Base-by-base conservation (phyloP, 2,329 filamentous ascomycete genomes). In the Ophiostoma himal-ulmi region DNA sequence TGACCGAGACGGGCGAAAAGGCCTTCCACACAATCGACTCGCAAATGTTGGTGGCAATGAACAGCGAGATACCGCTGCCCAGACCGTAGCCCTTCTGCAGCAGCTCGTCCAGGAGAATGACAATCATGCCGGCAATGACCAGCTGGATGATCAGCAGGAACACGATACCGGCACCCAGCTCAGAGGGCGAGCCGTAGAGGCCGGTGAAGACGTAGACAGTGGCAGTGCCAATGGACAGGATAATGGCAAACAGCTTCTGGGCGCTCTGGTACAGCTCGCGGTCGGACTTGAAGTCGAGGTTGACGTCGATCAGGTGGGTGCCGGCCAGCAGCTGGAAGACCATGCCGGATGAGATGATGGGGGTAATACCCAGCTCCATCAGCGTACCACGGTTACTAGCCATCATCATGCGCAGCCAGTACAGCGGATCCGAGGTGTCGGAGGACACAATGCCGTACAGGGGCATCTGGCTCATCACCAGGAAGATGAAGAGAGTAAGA, bases 11-110 rank as follows among this genome's bases (percentile, higher is more conserved):
- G 71, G 96, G 96, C 69, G 94, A 98, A 87, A 99, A 98, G 69
- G 96, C 95, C 88, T 97, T 97, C 95, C 95, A 99, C 84, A 99
- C 91, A 82, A 99, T 99, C 71, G 94, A 97, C 86, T 99, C 95
- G 92, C 95, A 99, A 79, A 99, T 98, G 88, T 98, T 98, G 85
- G 95, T 99, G 76, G 95, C 95, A 80, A 99, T 99, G 88, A 99
- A 99, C 74, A 99, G 91, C 67, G 94, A 98, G 81, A 99, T 99
- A 83, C 95, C 95, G 79, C 92, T 96, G 82, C 95, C 95, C 75
- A 99, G 91, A 82, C 95, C 95, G 79, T 99, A 99, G 76, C 95
- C 95, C 89, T 99, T 99, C 85, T 99, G 96, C 77, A 99, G 91
- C 72, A 99, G 90, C 87, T 99, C 95, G 78, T 99, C 95, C 72